phyloP scores from a whole-genome alignment of 306 rosid genomes.

The Cucurbita moschata region DNA sequence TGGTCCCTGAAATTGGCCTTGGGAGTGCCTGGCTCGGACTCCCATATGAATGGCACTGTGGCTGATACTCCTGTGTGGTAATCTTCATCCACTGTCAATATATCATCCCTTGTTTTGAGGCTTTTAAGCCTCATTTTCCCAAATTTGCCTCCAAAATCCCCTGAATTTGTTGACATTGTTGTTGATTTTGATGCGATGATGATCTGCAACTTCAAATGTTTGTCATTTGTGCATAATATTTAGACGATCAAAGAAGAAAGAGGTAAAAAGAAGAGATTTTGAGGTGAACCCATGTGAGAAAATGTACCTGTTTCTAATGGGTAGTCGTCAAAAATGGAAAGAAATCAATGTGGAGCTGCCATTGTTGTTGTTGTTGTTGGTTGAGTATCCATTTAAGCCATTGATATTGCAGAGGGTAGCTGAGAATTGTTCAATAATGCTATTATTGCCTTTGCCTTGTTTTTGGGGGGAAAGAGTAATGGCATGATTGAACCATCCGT shows the following conservation, averaged over 20 bases:
- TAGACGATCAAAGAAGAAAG: too few species aligned
- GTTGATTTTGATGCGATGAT: too few species aligned
- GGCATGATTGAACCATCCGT: not conserved
- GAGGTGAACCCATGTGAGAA: not conserved
- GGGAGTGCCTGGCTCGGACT: conserved; percentile 14
- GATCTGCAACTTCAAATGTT: not conserved
- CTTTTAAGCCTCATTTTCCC: not conserved
- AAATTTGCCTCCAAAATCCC: not conserved
- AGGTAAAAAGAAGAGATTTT: too few species aligned
- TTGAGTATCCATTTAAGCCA: not conserved
- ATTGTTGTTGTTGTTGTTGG: not conserved
- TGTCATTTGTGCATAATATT: too few species aligned
- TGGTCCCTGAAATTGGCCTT: not conserved
- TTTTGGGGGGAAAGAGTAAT: not conserved
- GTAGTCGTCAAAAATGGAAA: not conserved
- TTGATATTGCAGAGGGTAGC: not conserved
- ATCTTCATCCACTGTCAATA: not conserved
- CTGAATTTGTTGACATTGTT: not conserved
- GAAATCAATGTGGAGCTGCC: not conserved
- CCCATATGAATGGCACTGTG: conserved; percentile 26
- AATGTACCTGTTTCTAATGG: not conserved
- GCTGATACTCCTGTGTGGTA: conserved; percentile 18
- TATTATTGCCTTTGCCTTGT: not conserved
- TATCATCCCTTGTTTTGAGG: not conserved
- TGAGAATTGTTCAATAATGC: not conserved